These are phyloP conservation scores for Fusarium buharicum DNA, from an alignment of 2,329 filamentous ascomycete species.

Conservation along the genomic window DNA sequence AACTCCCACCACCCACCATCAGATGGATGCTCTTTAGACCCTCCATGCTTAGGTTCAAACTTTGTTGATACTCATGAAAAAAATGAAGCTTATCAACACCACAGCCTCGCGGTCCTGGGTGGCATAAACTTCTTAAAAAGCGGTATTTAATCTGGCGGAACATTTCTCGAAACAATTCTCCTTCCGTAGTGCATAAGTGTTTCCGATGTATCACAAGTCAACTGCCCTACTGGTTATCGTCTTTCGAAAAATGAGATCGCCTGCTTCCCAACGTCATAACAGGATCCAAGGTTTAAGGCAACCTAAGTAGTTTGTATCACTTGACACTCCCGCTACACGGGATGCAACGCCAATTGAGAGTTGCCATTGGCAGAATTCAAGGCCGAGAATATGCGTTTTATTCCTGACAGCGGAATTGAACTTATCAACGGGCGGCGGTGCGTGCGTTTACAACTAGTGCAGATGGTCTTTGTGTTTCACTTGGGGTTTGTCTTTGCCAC, in stretches of 20 bases:
- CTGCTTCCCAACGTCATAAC: slow-evolving; percentile 23
- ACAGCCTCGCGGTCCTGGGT: slow-evolving; percentile 1
- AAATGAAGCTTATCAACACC: slow-evolving; percentile 13
- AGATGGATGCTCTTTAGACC: slow-evolving; percentile 5
- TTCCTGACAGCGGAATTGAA: slow-evolving; percentile 27
- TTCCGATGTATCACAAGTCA: slow-evolving; percentile 36
- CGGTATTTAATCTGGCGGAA: slow-evolving; percentile 3
- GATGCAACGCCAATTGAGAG: slow-evolving; percentile 31
- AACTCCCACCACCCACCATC: not conserved
- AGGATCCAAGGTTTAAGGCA: slow-evolving; percentile 27
- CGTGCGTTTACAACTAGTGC: not conserved
- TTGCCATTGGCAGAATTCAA: slow-evolving; percentile 26
- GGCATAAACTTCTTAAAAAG: slow-evolving; percentile 1
- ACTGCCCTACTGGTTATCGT: slow-evolving; percentile 6
- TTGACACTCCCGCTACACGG: slow-evolving; percentile 20
- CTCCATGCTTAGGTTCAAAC: slow-evolving; percentile 4
- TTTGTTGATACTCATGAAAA: not conserved
- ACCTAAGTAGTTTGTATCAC: slow-evolving; percentile 29
- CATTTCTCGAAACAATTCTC: slow-evolving; percentile 7
- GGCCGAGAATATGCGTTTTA: slow-evolving; percentile 29
- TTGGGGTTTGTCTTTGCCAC: not conserved
- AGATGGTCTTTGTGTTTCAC: slow-evolving; percentile 14
- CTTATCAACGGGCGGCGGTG: slow-evolving; percentile 12
- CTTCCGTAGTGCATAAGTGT: not conserved
- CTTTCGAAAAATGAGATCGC: slow-evolving; percentile 24